Evolutionary conservation across 2,329 filamentous ascomycete genomes (phyloP).

Genomic region (Colletotrichum plurivorum): DNA sequence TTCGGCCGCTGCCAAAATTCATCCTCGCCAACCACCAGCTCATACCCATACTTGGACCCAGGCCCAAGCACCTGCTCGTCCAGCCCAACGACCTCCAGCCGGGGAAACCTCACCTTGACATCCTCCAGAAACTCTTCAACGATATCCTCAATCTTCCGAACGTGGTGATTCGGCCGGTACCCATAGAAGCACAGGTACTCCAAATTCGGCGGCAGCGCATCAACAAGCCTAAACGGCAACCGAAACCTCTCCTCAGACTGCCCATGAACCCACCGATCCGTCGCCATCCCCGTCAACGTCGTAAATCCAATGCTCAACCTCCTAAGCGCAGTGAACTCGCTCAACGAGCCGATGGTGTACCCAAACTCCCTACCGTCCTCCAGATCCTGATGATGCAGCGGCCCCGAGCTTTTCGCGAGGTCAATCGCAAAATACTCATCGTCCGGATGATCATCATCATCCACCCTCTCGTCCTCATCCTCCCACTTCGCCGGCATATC

Average conservation of each 20-base stretch:
- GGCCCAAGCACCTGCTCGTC: not conserved
- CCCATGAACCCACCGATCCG: not conserved
- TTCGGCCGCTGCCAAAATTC: not conserved
- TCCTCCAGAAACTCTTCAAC: not conserved
- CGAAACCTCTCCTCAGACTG: not conserved
- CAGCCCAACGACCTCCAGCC: not conserved
- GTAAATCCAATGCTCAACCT: not conserved
- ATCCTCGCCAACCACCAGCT: not conserved
- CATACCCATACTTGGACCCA: not conserved
- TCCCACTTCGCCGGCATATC: not conserved
- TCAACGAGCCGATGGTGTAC: not conserved
- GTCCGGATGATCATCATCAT: not conserved
- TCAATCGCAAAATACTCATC: not conserved
- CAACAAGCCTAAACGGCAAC: not conserved
- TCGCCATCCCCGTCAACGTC: not conserved
- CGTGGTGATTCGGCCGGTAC: not conserved
- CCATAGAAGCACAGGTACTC: not conserved
- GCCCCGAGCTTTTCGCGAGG: not conserved
- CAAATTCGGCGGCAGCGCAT: not conserved
- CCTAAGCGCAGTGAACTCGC: not conserved
- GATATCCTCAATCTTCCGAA: not conserved
- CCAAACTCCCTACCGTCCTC: not conserved
- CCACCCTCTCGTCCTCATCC: not conserved
- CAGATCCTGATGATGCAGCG: not conserved
- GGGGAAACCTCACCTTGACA: not conserved